phyloP scores from a whole-genome alignment of 2,329 filamentous ascomycete species.

The Claviceps purpurea region DNA sequence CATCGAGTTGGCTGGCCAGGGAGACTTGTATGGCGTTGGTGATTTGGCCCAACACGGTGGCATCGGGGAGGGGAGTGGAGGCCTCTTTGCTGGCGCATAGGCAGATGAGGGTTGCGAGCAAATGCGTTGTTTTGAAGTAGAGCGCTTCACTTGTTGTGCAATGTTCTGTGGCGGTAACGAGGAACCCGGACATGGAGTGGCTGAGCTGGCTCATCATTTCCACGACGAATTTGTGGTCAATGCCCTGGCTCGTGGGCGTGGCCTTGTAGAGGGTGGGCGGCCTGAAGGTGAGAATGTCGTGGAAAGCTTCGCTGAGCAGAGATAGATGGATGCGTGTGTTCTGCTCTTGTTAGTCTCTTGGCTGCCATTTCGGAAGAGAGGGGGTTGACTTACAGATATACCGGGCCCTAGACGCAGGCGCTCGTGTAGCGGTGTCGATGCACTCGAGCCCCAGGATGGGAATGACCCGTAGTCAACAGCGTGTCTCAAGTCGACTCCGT shows the following conservation, averaged over 20 bases:
- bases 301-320: slow-evolving; percentile 36
- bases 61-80: slow-evolving; percentile 10
- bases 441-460: slow-evolving; percentile 30
- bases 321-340: slow-evolving; percentile 34
- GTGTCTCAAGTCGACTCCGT: slow-evolving; percentile 26
- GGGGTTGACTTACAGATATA: slow-evolving; percentile 30
- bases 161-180: slow-evolving; percentile 16
- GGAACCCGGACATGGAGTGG: slow-evolving; percentile 27
- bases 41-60: slow-evolving; percentile 13
- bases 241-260: slow-evolving; percentile 19
- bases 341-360: slow-evolving; percentile 19
- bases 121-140: slow-evolving; percentile 29
- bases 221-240: slow-evolving; percentile 31
- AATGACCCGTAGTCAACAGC: slow-evolving; percentile 40
- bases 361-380: background rate
- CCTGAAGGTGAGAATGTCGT: slow-evolving; percentile 35
- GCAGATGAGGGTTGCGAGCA: slow-evolving; percentile 25
- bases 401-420: slow-evolving; percentile 36
- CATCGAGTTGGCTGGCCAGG: slow-evolving; percentile 15
- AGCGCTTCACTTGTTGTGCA: slow-evolving; percentile 29
- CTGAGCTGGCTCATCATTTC: slow-evolving; percentile 29
- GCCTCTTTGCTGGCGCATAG: slow-evolving; percentile 15
- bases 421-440: slow-evolving; percentile 26
- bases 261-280: slow-evolving; percentile 39
- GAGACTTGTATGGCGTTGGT: slow-evolving; percentile 13